A percentile compares a stretch with the other conserved stretches of the same genome.
phyloP scores from a whole-genome alignment of 2,329 filamentous ascomycete species.

The Trichoderma breve region DNA sequence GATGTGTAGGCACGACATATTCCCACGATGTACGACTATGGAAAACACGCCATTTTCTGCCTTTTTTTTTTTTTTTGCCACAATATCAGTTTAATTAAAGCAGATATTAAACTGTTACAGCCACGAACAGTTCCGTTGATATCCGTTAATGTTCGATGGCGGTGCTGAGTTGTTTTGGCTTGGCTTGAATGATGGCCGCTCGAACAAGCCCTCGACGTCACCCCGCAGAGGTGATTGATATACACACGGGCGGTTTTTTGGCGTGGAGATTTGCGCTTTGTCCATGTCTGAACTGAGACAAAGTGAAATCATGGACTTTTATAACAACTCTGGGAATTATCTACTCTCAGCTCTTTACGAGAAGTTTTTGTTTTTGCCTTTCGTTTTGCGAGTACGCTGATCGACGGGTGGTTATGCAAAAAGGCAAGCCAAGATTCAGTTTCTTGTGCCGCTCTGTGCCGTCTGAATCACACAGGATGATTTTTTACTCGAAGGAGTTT shows the following conservation, averaged over 20 bases:
- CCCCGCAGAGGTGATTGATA: neutral
- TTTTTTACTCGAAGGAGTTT: neutral
- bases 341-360: neutral
- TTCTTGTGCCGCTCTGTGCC: neutral
- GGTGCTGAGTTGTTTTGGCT: neutral
- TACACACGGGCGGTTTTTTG: neutral
- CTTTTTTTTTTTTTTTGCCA: neutral
- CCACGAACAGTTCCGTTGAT: neutral
- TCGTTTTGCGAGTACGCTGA: neutral
- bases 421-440: neutral
- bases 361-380: neutral
- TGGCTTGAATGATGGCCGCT: neutral
- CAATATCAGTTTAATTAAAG: neutral
- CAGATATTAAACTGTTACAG: neutral
- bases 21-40: neutral
- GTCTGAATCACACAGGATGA: neutral
- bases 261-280: neutral
- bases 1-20: neutral
- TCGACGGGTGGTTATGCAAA: neutral
- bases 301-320: conserved; percentile 13
- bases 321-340: neutral
- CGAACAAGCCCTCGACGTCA: neutral
- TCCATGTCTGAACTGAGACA: neutral
- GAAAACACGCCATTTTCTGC: neutral
- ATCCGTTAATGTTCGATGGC: neutral